Base-by-base conservation (phyloP, 192 early-diverging fungal genomes). In the Coemansia sp. region DNA sequence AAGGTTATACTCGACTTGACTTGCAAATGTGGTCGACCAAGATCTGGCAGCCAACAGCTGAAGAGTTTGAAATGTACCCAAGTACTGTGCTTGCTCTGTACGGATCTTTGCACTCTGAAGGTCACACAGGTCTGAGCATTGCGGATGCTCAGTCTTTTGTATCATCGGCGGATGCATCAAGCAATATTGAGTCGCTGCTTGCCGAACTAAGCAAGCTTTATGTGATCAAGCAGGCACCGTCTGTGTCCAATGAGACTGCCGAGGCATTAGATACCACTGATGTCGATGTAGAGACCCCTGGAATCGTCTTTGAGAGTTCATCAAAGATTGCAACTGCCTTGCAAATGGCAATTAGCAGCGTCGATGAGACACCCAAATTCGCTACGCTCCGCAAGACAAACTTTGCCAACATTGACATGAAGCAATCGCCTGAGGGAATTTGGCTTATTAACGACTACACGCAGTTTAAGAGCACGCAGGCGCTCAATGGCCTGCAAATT, bases 381-480 rank as follows among this genome's bases (percentile, higher is more conserved):
- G 44, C 44, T 6, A 45, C 18, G 2, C n/a, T 45, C 44, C 3
- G 8, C n/a, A 45, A 8, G 44, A 45, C 44, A 16, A 45, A 45
- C 44, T 45, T 45, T 45, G 44, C 44, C 44, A 18, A 18, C 8
- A 45, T 45, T 45, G 7, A 18, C 44, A 45, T 45, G 44, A 45
- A 45, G 16, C 44, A 45, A 18, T 45, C 44, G 15, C 44, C 44
- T 2, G 44, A 45, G n/a, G 44, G 44, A 8, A 18, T 45, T 18
- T 45, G 44, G 52, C 52, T 53, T 29, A 30, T 53, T 30, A 53
- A 53, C 16, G 52, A 53, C 13, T 53, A 53, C 24, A 53, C 20
- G 52, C 20, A 53, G 52, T 53, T 53, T 2, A 53, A 53, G 52
- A 24, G 20, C 20, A 53, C 27, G 16, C 52, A 53, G 12, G 24